Evolutionary conservation across 768 basidiomycete genomes (phyloP).

Genomic region (Neoboletus subvelutipes): DNA sequence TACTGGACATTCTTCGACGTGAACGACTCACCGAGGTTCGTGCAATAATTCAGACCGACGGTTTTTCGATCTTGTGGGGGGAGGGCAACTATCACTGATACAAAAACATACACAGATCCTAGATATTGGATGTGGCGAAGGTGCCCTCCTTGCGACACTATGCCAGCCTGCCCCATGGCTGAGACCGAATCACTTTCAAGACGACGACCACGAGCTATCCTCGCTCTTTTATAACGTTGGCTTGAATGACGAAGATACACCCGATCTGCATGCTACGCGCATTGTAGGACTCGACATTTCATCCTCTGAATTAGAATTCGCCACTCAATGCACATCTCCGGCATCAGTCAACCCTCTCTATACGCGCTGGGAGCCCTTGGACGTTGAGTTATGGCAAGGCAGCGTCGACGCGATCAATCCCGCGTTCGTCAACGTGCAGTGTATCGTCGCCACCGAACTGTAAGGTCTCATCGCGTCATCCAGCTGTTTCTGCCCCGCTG

Average conservation of each 20-base stretch:
- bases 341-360: conserved; percentile 32
- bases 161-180: conserved; percentile 77
- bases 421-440: conserved; percentile 61
- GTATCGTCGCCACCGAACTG: conserved; percentile 82
- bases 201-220: conserved; percentile 20
- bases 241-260: conserved; percentile 40
- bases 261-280: conserved; percentile 56
- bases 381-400: conserved; percentile 72
- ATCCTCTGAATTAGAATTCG: conserved; percentile 50
- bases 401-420: conserved; percentile 67
- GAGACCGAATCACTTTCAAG: conserved; percentile 26
- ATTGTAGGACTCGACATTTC: conserved; percentile 73
- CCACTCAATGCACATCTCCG: conserved; percentile 49
- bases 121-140: conserved; percentile 86
- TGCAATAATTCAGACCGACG: not conserved
- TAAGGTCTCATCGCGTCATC: conserved; percentile 37
- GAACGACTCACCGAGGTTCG: conserved; percentile 55
- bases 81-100: not conserved
- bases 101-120: conserved; percentile 55
- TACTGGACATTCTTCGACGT: conserved; percentile 58
- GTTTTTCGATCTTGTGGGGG: not conserved
- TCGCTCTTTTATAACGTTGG: conserved; percentile 24
- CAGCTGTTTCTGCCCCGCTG: conserved; percentile 1
- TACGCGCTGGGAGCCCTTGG: conserved; percentile 67
- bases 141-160: conserved; percentile 66